Evolutionary conservation across 129 eudicot genomes (phyloP), one percentile per base, ranked within the genome.

Genomic region (Chrysanthemum lavandulifolium): DNA sequence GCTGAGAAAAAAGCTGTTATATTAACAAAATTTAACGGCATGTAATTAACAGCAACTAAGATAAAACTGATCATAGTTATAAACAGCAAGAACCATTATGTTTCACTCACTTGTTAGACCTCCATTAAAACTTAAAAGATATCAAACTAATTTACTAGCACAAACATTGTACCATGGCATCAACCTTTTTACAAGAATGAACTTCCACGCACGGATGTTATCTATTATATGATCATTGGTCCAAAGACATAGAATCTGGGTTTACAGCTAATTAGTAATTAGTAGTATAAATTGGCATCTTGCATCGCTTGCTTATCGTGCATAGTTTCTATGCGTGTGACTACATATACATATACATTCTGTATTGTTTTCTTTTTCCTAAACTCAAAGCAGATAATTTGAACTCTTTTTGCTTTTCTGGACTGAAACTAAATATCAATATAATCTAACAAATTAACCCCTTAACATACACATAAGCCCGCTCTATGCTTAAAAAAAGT

Each of bases 351-450:
- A 40, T 19, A 4, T 29, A 36, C 23, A 71, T 36, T 56, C 75
- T 36, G 13, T 6, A 18, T 29, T 29, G 56, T 19, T 56, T 16
- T 40, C 65, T 33, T 15, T 40, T 31, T 55, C 10, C 75, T 54
- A 18, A 57, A 71, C 65, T 54, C 40, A 18, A 21, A 12, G 40
- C 54, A 55, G 33, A 55, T 33, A 19, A 27, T 27, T 70, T 56
- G 18, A 57, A 40, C 51, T 71, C 43, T 71, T 12, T n/a, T 68
- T 68, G 23, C 56, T 51, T 36, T 68, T 68, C 73, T 49, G 51
- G 21, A 27, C 61, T 15, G 16, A 68, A 25, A 68, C 11, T 51
- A 68, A 68, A 47, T 52, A n/a, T n/a, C n/a, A n/a, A n/a, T n/a
- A n/a, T n/a, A 16, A 71, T 45, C 67, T 18, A 71, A 16, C 12